These are phyloP conservation scores for Fusarium torreyae DNA, from an alignment of 2,329 filamentous ascomycete genomes.

Conservation along the genomic window DNA sequence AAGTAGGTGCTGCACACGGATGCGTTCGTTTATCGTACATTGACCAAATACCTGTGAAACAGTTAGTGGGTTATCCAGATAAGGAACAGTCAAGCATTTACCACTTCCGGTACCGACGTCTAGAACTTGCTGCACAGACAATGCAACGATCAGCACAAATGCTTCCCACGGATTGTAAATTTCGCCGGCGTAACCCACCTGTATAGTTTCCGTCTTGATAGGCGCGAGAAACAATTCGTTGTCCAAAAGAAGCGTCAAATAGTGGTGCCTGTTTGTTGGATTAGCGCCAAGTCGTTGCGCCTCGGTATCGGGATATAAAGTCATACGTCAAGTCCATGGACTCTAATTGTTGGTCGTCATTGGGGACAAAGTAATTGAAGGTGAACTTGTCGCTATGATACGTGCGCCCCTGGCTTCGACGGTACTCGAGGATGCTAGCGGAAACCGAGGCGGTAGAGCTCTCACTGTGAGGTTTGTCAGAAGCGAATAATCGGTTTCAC, in stretches of 20 bases:
- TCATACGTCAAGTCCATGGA: conserved; percentile 8
- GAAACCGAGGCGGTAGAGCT: conserved; percentile 14
- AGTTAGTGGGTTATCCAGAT: rapidly evolving
- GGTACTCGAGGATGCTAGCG: conserved; percentile 5
- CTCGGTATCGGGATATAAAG: rapidly evolving
- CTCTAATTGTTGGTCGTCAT: conserved; percentile 4
- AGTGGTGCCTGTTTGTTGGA: neutral
- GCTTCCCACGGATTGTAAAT: rapidly evolving
- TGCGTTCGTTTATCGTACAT: neutral
- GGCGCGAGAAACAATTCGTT: conserved; percentile 3
- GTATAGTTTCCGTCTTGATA: rapidly evolving
- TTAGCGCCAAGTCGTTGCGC: rapidly evolving
- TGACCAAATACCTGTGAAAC: neutral
- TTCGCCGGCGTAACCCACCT: too few relatives aligned
- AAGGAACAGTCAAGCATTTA: neutral
- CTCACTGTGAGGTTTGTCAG: neutral
- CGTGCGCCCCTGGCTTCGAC: neutral
- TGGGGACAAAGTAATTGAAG: conserved; percentile 5
- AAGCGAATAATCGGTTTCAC: rapidly evolving
- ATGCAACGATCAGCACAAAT: rapidly evolving
- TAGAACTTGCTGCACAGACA: neutral
- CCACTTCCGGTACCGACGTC: conserved; percentile 16
- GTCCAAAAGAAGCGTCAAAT: conserved; percentile 11
- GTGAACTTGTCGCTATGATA: conserved; percentile 17
- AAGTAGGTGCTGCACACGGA: neutral